Evolutionary conservation across 2,329 filamentous ascomycete species (phyloP).

Genomic region (Aspergillus quadrilineatus): DNA sequence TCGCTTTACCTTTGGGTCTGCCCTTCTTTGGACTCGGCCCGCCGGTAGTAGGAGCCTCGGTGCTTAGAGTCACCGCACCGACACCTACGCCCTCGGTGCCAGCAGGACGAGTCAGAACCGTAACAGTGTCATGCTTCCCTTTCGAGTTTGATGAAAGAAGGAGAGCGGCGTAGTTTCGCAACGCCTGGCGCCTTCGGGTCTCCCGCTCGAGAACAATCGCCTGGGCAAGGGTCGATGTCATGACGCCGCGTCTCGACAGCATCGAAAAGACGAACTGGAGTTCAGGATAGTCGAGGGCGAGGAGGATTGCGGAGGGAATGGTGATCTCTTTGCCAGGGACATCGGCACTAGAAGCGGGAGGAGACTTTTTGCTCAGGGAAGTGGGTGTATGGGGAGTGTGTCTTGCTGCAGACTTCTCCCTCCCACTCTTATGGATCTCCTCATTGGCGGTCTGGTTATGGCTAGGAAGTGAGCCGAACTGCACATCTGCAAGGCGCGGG

Average conservation of each 20-base stretch:
- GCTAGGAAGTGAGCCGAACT: conserved; percentile 23
- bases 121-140: neutral
- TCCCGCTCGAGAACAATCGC: conserved; percentile 31
- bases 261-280: conserved; percentile 22
- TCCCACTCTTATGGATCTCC: conserved; percentile 9
- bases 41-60: neutral
- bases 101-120: neutral
- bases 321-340: conserved; percentile 18
- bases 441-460: neutral
- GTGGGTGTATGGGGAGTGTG: neutral
- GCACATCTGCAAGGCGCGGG: conserved; percentile 21
- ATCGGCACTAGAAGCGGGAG: neutral
- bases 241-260: conserved; percentile 17
- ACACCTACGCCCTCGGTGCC: neutral
- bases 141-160: neutral
- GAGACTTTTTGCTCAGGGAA: neutral
- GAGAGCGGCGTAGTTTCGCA: conserved; percentile 12
- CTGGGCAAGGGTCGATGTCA: conserved; percentile 20
- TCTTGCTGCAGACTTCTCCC: neutral
- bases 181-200: conserved; percentile 25
- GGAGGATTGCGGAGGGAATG: conserved; percentile 28
- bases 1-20: neutral
- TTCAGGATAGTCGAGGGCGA: conserved; percentile 28
- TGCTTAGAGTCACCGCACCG: neutral
- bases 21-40: neutral